These are phyloP conservation scores for Wallacemonas collosoma DNA, from an alignment of 208 protist genomes.

Conservation along the genomic window DNA sequence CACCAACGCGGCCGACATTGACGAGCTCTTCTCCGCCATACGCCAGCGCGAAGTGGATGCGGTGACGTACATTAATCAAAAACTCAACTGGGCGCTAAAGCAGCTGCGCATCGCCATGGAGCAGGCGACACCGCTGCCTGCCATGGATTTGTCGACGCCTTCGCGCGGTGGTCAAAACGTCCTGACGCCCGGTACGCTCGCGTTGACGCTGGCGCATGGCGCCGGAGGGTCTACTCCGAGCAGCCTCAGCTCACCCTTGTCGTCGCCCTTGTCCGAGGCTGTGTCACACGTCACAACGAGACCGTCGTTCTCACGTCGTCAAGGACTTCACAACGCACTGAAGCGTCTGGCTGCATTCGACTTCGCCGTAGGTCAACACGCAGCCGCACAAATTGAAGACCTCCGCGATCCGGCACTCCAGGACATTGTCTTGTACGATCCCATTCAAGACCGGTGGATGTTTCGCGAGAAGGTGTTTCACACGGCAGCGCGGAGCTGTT, in stretches of 20 bases:
- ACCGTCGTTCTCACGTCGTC: constrained; percentile 19
- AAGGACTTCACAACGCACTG: constrained; percentile 39
- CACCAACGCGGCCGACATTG: constrained; percentile 81
- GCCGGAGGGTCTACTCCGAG: too few relatives aligned
- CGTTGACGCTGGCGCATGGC: neutral
- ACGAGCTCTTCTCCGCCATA: constrained; percentile 76
- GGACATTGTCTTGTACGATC: constrained; percentile 83
- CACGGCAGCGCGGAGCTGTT: constrained; percentile 65
- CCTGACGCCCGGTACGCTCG: neutral
- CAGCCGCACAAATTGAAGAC: constrained; percentile 32
- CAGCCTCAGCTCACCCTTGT: neutral
- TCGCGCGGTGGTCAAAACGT: too few relatives aligned
- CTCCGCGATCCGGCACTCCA: constrained; percentile 49
- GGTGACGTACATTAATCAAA: constrained; percentile 64
- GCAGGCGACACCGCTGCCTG: constrained; percentile 5
- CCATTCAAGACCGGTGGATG: constrained; percentile 69
- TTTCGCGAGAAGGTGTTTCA: constrained; percentile 79
- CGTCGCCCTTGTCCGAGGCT: neutral
- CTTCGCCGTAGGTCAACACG: constrained; percentile 37
- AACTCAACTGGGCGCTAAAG: constrained; percentile 77
- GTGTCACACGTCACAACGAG: neutral
- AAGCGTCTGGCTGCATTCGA: constrained; percentile 45
- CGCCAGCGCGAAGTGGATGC: constrained; percentile 53
- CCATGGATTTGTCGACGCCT: neutral
- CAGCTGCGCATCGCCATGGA: constrained; percentile 50